These are phyloP conservation scores for Boeremia exigua DNA, from an alignment of 2,329 filamentous ascomycete species.

Conservation along the genomic window DNA sequence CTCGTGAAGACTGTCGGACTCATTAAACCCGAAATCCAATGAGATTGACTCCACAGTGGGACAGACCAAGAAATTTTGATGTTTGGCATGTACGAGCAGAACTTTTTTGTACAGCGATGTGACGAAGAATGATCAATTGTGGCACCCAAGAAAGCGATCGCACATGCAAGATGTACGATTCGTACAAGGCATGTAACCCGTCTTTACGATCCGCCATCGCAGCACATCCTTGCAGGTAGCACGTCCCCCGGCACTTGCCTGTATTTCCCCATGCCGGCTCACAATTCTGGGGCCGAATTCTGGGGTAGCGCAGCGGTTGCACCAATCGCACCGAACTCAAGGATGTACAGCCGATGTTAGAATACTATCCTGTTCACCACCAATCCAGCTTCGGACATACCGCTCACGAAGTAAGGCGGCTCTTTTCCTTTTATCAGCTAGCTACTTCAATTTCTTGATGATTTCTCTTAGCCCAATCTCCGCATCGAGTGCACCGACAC, in stretches of 20 bases:
- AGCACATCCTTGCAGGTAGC: background rate
- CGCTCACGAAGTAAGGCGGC: background rate
- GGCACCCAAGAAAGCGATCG: background rate
- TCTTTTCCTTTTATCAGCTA: background rate
- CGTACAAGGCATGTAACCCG: constrained; percentile 6
- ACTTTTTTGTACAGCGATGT: background rate
- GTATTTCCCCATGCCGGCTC: background rate
- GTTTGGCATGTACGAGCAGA: background rate
- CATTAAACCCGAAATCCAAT: too few species aligned
- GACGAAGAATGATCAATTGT: background rate
- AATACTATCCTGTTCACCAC: background rate
- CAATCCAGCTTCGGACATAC: background rate
- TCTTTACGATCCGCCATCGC: background rate
- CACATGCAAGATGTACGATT: constrained; percentile 2
- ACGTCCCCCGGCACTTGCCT: background rate
- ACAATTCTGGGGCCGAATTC: constrained; percentile 11
- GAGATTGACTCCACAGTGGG: too few species aligned
- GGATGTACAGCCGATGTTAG: background rate
- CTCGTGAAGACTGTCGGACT: too few species aligned
- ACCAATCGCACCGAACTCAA: background rate
- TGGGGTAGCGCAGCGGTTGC: background rate
- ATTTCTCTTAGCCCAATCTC: background rate
- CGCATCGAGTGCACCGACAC: background rate
- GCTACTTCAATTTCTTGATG: background rate
- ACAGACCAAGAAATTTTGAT: too few species aligned